Percentiles rank a stretch among this genome's conserved stretches.
These are phyloP conservation scores for Aspergillus eucalypticola DNA, from an alignment of 2,329 filamentous ascomycete genomes.

Conservation along the genomic window DNA sequence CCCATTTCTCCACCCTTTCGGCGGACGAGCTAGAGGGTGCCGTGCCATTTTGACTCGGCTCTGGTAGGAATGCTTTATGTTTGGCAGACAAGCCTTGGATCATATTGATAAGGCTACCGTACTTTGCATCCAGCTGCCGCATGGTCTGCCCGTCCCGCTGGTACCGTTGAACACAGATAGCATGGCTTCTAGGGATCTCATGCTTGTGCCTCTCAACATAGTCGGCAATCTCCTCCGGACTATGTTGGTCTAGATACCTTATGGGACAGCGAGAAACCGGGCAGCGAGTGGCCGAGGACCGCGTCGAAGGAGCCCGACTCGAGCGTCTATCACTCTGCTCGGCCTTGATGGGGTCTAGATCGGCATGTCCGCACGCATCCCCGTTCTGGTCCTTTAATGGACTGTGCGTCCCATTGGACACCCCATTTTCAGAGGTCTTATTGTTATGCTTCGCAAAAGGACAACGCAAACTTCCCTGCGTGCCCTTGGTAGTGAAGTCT, in stretches of 20 bases:
- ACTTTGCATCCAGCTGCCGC: constrained; percentile 87
- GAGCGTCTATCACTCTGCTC: constrained; percentile 48
- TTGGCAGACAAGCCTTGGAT: constrained; percentile 85
- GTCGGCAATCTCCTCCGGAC: constrained; percentile 86
- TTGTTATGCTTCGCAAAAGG: constrained; percentile 66
- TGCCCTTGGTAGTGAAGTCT: constrained; percentile 86
- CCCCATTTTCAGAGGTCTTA: constrained; percentile 40
- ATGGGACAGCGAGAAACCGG: constrained; percentile 76
- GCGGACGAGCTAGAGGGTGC: constrained; percentile 53
- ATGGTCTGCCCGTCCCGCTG: constrained; percentile 84
- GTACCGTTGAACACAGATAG: constrained; percentile 86
- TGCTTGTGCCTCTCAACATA: constrained; percentile 97
- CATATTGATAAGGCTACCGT: constrained; percentile 90
- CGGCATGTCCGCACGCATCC: constrained; percentile 52
- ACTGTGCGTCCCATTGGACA: constrained; percentile 41
- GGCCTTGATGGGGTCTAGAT: constrained; percentile 60
- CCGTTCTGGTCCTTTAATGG: constrained; percentile 44
- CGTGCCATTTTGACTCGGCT: constrained; percentile 35
- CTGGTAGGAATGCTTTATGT: constrained; percentile 82
- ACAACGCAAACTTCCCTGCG: constrained; percentile 75
- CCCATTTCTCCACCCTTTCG: constrained; percentile 82
- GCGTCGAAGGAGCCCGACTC: constrained; percentile 40
- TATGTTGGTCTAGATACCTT: constrained; percentile 86
- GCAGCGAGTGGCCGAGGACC: constrained; percentile 65
- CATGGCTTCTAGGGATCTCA: constrained; percentile 88